Percentiles rank a stretch among this genome's conserved stretches.
These are phyloP conservation scores for Tricholoma sp. DNA, from an alignment of 768 basidiomycete genomes.

Conservation along the genomic window DNA sequence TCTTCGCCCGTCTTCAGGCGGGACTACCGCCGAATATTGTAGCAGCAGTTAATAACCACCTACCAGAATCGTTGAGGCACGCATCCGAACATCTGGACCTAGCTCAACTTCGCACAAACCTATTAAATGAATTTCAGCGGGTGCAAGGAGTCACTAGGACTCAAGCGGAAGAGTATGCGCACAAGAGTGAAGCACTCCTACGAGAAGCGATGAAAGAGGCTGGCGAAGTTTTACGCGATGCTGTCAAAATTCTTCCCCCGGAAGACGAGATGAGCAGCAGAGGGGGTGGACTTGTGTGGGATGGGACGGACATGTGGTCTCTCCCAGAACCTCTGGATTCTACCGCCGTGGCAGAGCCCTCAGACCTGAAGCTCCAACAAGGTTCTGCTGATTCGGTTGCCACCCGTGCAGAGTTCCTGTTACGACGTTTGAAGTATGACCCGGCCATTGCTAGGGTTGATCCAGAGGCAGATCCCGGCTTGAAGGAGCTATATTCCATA, in stretches of 20 bases:
- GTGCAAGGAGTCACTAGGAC: conserved; percentile 72
- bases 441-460: conserved; percentile 72
- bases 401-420: conserved; percentile 72
- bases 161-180: conserved; percentile 81
- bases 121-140: conserved; percentile 63
- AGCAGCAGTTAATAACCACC: conserved; percentile 57
- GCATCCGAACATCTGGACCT: conserved; percentile 63
- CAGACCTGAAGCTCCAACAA: conserved; percentile 18
- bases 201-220: conserved; percentile 75
- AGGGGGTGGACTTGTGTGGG: conserved; percentile 57
- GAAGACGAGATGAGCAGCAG: conserved; percentile 34
- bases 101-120: conserved; percentile 57
- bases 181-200: conserved; percentile 62
- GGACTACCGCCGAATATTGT: conserved; percentile 74
- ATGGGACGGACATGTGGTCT: conserved; percentile 85
- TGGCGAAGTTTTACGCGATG: conserved; percentile 77
- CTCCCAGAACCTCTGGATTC: conserved; percentile 39
- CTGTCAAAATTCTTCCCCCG: conserved; percentile 90
- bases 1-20: conserved; percentile 69
- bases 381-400: conserved; percentile 44
- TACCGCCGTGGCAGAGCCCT: background rate
- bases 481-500: conserved; percentile 45
- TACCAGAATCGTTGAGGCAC: conserved; percentile 63
- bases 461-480: conserved; percentile 59
- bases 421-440: conserved; percentile 70